Percentiles rank a stretch among this genome's conserved stretches.
Evolutionary conservation across 1,284 basidiomycete genomes (phyloP).

Genomic region (Papiliotrema flavescens): DNA sequence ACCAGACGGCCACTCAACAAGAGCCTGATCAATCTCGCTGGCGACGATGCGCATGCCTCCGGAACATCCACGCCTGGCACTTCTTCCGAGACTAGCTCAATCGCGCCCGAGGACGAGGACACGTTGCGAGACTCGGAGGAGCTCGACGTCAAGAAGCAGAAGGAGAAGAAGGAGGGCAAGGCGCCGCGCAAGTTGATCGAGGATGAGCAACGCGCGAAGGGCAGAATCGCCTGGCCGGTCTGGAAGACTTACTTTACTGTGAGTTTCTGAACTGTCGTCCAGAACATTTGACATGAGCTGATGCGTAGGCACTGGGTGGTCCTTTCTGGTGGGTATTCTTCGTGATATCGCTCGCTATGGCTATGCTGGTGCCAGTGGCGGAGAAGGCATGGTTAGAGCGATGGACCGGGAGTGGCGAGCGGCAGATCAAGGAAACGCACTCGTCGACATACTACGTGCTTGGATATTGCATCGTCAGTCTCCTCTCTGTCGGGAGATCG

Average conservation of each 20-base stretch:
- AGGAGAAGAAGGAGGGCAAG: constrained; percentile 46
- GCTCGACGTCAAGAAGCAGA: constrained; percentile 20
- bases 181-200: constrained; percentile 78
- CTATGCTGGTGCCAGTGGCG: constrained; percentile 67
- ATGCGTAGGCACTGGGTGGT: constrained; percentile 31
- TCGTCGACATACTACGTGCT: constrained; percentile 68
- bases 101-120: constrained; percentile 36
- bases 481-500: neutral
- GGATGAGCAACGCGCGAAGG: constrained; percentile 82
- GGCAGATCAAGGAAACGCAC: constrained; percentile 35
- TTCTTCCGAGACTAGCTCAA: constrained; percentile 39
- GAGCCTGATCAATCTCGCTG: constrained; percentile 28
- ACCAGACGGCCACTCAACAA: constrained; percentile 36
- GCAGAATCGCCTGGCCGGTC: constrained; percentile 69
- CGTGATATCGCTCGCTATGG: constrained; percentile 57
- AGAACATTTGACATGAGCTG: too few relatives aligned
- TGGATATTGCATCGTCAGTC: constrained; percentile 61
- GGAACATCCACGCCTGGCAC: constrained; percentile 16
- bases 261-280: too few relatives aligned
- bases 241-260: constrained; percentile 77
- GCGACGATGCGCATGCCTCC: constrained; percentile 16
- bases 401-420: constrained; percentile 29
- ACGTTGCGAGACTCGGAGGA: constrained; percentile 26
- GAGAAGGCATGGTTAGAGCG: constrained; percentile 81
- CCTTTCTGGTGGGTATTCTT: constrained; percentile 63